Conservation (phyloP, 106 monocot species). For the Acorus gramineus region DNA sequence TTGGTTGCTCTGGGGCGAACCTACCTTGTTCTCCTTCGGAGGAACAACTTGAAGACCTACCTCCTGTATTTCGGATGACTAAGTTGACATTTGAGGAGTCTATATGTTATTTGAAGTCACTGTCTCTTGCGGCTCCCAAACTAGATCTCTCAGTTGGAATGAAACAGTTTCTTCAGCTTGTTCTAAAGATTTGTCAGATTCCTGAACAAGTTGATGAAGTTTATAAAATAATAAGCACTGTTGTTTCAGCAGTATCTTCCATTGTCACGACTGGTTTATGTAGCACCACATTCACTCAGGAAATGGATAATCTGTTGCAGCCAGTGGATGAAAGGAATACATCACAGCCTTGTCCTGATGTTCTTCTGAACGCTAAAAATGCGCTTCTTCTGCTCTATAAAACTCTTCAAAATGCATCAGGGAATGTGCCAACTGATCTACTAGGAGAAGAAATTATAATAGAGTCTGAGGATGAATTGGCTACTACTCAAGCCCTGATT, state of each 20-base stretch:
- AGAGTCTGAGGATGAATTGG: constrained; percentile 15
- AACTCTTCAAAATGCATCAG: constrained; percentile 8
- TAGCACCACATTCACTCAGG: constrained; percentile 5
- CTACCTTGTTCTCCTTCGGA: constrained; percentile 63
- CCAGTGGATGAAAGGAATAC: constrained; percentile 13
- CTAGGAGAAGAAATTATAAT: constrained; percentile 16
- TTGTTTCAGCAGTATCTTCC: constrained; percentile 46
- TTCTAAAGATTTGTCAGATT: constrained; percentile 41
- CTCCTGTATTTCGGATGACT: constrained; percentile 51
- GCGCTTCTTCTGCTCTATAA: constrained; percentile 46
- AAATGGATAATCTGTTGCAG: constrained; percentile 5
- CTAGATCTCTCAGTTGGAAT: constrained; percentile 49
- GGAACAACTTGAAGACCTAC: constrained; percentile 86
- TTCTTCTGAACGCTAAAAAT: constrained; percentile 39
- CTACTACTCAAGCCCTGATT: constrained; percentile 45
- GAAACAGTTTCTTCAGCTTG: constrained; percentile 49
- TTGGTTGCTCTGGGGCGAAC: constrained; percentile 77
- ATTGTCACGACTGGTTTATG: constrained; percentile 21
- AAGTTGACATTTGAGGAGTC: constrained; percentile 54
- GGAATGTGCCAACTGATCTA: constrained; percentile 7
- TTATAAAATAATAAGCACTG: constrained; percentile 32
- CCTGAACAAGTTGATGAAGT: constrained; percentile 26
- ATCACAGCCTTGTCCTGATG: constrained; percentile 11
- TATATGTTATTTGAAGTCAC: constrained; percentile 37
- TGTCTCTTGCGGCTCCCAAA: constrained; percentile 31